phyloP scores from a whole-genome alignment of 1,284 basidiomycete genomes.

The Sutorius eximius region DNA sequence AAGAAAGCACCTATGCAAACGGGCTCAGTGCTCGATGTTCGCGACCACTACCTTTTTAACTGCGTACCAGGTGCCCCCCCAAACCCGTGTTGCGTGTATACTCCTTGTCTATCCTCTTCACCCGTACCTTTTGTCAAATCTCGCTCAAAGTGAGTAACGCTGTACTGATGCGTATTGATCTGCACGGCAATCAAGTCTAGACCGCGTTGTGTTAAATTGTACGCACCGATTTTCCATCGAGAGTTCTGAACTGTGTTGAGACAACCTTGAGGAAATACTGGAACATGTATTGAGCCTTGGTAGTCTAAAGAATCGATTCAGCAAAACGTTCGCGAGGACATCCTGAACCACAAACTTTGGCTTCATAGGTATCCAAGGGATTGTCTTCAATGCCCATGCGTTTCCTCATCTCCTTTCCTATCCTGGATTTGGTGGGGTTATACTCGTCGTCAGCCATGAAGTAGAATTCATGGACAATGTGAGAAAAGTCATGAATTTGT shows the following conservation, averaged over 20 bases:
- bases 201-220: neutral
- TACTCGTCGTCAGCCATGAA: slow-evolving; percentile 87
- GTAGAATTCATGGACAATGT: slow-evolving; percentile 79
- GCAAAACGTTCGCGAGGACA: neutral
- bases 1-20: slow-evolving; percentile 71
- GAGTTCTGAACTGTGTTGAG: slow-evolving; percentile 83
- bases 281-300: slow-evolving; percentile 84
- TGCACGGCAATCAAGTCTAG: slow-evolving; percentile 27
- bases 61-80: slow-evolving; percentile 72
- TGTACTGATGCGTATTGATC: slow-evolving; percentile 89
- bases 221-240: slow-evolving; percentile 72
- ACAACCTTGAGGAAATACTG: slow-evolving; percentile 98
- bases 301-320: slow-evolving; percentile 45
- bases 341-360: slow-evolving; percentile 48
- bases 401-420: slow-evolving; percentile 69
- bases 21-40: neutral
- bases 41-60: slow-evolving; percentile 4
- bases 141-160: slow-evolving; percentile 93
- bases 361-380: slow-evolving; percentile 76
- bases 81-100: slow-evolving; percentile 80
- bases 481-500: slow-evolving; percentile 92
- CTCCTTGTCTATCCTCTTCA: slow-evolving; percentile 68
- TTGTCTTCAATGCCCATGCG: slow-evolving; percentile 74
- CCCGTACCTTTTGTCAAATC: slow-evolving; percentile 66
- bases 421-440: slow-evolving; percentile 60